These are phyloP conservation scores for Colletotrichum neosansevieriae DNA, from an alignment of 2,329 filamentous ascomycete genomes.

Conservation along the genomic window DNA sequence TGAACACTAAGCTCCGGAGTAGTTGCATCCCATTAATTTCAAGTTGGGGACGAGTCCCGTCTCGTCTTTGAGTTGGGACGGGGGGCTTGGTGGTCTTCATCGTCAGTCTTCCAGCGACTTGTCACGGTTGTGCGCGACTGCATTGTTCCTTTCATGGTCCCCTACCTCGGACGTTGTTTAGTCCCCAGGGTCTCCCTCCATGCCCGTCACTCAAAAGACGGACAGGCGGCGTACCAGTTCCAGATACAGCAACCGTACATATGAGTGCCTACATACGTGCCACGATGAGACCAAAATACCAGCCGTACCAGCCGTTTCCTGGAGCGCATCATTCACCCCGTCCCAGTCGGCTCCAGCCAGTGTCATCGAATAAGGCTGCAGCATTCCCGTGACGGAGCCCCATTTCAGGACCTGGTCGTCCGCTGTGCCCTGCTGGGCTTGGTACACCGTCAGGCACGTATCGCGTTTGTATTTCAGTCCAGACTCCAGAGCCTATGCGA, in stretches of 20 bases:
- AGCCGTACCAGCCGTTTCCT: slow-evolving; percentile 27
- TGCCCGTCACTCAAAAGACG: slow-evolving; percentile 13
- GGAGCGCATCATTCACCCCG: slow-evolving; percentile 36
- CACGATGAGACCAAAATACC: slow-evolving; percentile 21
- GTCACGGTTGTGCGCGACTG: slow-evolving; percentile 12
- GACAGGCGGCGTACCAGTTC: no score
- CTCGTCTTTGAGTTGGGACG: background rate
- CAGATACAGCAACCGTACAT: no score
- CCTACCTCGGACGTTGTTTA: slow-evolving; percentile 13
- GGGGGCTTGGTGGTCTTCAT: background rate
- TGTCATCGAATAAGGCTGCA: slow-evolving; percentile 40
- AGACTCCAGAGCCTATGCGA: background rate
- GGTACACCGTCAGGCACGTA: slow-evolving; percentile 33
- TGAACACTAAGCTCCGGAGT: no score
- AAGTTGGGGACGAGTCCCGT: background rate
- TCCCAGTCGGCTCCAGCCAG: slow-evolving; percentile 5
- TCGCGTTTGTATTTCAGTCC: slow-evolving; percentile 8
- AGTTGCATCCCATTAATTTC: background rate
- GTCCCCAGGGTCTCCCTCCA: slow-evolving; percentile 30
- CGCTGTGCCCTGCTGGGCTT: slow-evolving; percentile 29
- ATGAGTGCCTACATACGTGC: background rate
- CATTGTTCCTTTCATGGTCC: slow-evolving; percentile 26
- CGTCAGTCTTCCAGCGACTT: background rate
- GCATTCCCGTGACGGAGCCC: slow-evolving; percentile 19
- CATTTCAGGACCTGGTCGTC: slow-evolving; percentile 26